Base-by-base conservation (phyloP, 768 basidiomycete genomes). In the Hericium rajendrae region DNA sequence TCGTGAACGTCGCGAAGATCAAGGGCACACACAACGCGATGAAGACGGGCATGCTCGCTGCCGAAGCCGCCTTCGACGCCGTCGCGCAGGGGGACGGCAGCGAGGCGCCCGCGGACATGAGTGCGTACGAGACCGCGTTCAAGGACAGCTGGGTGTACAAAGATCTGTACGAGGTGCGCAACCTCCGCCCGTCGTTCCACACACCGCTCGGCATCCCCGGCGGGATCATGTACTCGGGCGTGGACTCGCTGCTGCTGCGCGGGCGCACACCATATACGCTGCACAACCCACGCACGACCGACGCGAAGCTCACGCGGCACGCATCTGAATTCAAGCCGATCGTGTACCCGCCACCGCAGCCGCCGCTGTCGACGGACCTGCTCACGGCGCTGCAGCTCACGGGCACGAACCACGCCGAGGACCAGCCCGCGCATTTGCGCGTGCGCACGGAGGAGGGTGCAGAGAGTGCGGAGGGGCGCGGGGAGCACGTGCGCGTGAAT, bases 11-110 rank as follows among this genome's bases (percentile, higher is more conserved):
- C 11, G 88, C 94, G 13, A 98, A 97, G 73, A 98, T 99, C 72
- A 98, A 98, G 68, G 95, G 95, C 13, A 95, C 94, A 0, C 97
- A 98, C 69, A 98, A 94, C 59, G 94, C 95, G 2, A 98, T 99
- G 97, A 94, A 98, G 78, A 91, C 88, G 39, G 97, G 97, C 28
- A 97, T 97, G 88, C 77, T 98, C 18, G 95, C 94, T 28, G 95
- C 92, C 1, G 94, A 99, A 69, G 79, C 89, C 0, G 91, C 91
- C 0, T 93, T 77, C 62, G 77, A 83, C 5, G 79, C 79, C 4
- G 71, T 95, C 52, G 56, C 70, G 11, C 58, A 58, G 20, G 66
- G 65, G 22, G 62, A 65, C 20, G 64, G 63, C 22, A 59, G 57
- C 4, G 60, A 48, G 9, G 54, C 55, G 22, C 64, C 78, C 0